Percentiles rank a stretch among this genome's conserved stretches.
Conservation (phyloP, 139 green algal genomes). For the Coelastrella sp. region DNA sequence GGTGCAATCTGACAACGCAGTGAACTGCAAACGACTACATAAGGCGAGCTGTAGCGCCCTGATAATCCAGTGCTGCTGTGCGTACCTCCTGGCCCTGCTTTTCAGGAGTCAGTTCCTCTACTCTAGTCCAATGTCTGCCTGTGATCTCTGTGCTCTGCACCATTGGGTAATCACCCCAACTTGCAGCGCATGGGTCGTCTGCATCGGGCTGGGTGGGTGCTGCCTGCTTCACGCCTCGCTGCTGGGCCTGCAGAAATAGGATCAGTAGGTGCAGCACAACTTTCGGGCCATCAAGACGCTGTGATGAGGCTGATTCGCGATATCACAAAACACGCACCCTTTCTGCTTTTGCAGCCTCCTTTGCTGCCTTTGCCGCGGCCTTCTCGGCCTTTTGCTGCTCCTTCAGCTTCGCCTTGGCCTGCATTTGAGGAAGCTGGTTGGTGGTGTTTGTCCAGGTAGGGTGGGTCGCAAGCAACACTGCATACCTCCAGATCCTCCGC, state of each 20-base stretch:
- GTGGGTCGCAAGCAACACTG: neutral
- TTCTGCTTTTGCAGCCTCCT: neutral
- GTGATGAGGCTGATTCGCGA: too few relatives aligned
- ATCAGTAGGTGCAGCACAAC: neutral
- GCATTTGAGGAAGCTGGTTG: neutral
- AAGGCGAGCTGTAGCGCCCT: too few relatives aligned
- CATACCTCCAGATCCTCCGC: neutral
- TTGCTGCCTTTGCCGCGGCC: neutral
- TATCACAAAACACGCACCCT: neutral
- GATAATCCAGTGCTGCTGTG: too few relatives aligned
- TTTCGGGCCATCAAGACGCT: too few relatives aligned
- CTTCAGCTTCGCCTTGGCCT: neutral
- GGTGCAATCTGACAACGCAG: too few relatives aligned
- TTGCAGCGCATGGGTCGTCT: constrained; percentile 86
- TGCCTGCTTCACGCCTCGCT: constrained; percentile 75
- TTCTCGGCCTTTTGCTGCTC: constrained; percentile 13
- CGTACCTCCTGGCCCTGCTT: constrained; percentile 66
- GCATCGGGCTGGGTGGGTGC: constrained; percentile 74
- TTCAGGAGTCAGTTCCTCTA: constrained; percentile 60
- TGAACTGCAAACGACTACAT: too few relatives aligned
- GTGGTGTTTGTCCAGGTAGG: neutral
- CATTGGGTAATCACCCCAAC: constrained; percentile 91
- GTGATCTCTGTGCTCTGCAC: constrained; percentile 82
- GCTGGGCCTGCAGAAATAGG: constrained; percentile 30
- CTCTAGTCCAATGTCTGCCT: constrained; percentile 66